Conservation (phyloP, 768 basidiomycete genomes). For the Leccinum uliginosum region DNA sequence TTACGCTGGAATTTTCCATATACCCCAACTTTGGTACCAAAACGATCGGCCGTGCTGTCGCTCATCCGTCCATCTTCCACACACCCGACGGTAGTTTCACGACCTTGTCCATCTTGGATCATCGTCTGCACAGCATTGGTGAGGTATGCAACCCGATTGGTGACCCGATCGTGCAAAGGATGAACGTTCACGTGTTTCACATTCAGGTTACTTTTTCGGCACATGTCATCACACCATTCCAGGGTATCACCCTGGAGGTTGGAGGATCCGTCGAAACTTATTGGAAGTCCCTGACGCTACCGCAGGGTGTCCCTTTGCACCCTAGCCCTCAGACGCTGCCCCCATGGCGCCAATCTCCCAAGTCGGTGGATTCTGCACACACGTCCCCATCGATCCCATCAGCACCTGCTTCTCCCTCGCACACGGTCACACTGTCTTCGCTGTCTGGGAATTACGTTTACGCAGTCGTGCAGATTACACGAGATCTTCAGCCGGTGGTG, state of each 20-base stretch:
- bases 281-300: constrained; percentile 75
- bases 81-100: constrained; percentile 50
- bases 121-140: constrained; percentile 89
- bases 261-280: constrained; percentile 97
- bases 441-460: constrained; percentile 86
- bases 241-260: constrained; percentile 88
- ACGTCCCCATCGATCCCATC: constrained; percentile 70
- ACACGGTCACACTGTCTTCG: constrained; percentile 81
- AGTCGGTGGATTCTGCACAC: constrained; percentile 49
- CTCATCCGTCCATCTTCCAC: constrained; percentile 69
- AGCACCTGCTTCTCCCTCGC: constrained; percentile 40
- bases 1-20: constrained; percentile 87
- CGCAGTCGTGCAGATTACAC: constrained; percentile 85
- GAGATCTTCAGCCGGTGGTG: constrained; percentile 86
- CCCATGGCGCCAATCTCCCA: constrained; percentile 31
- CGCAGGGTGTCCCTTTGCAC: constrained; percentile 27
- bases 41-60: constrained; percentile 90
- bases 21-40: constrained; percentile 98
- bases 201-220: constrained; percentile 82
- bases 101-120: constrained; percentile 83
- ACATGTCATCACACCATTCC: constrained; percentile 83
- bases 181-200: constrained; percentile 6
- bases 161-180: neutral
- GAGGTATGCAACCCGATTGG: constrained; percentile 48
- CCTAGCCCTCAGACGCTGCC: constrained; percentile 35